Evolutionary conservation across 805 yeast species (phyloP), one percentile per base, ranked within the genome.

Genomic region (Hanseniaspora guilliermondii): DNA sequence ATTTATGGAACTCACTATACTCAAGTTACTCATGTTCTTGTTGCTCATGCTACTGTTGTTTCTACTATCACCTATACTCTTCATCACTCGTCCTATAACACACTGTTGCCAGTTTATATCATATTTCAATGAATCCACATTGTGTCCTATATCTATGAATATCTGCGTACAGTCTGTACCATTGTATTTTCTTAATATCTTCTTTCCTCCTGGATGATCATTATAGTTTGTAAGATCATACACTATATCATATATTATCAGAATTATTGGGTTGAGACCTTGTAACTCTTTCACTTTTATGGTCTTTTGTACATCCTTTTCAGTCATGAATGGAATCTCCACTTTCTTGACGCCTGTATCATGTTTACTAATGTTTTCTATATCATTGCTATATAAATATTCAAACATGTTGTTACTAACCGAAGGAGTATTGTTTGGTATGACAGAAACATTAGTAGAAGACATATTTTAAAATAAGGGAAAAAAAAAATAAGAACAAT

Each of bases 91-190:
- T 7, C 55, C 55, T 8, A 52, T 52, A 6, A 52, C 55, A 52
- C 49, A 52, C 32, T 50, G 21, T 19, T 37, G 19, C 55, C 55
- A 77, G 39, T 80, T 63, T 58, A 82, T 65, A 47, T 67, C 75
- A 49, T 64, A 68, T 41, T 57, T 49, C 19, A 62, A 56, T n/a
- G 71, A 65, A 35, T 70, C 69, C 56, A 63, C 53, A 32, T 64
- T 59, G 50, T 63, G 65, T 0, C 65, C 65, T 21, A 63, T 60
- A 25, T 63, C 65, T 32, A 61, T 64, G 41, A 62, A 63, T 37
- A 55, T 62, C 35, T 52, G 58, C 7, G 65, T 63, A 5, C 64
- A 62, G 54, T 63, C 65, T 50, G 56, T 58, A 2, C 65, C 65
- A 4, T 61, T 64, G 44, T 59, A 59, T 30, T 61, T 59, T 33